Evolutionary conservation across 2,329 filamentous ascomycete genomes (phyloP), one percentile per base, ranked within the genome.

Genomic region (Alternaria atra): DNA sequence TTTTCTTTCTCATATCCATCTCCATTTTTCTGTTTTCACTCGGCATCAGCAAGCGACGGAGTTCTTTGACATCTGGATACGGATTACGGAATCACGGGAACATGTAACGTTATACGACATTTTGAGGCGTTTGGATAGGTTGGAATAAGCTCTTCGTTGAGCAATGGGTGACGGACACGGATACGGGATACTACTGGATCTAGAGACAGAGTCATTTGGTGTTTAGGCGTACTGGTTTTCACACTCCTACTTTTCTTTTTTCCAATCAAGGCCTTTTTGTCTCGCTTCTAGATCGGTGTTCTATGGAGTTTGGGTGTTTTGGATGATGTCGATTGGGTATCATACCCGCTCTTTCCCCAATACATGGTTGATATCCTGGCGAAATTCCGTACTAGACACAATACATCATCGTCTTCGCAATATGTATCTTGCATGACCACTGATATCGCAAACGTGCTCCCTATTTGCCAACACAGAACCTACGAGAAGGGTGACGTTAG

Each of bases 401-500:
- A 27, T n/a, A 50, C 8, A 35, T 15, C 8, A n/a, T 27, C 6
- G 30, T 27, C 15, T 5, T 27, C 5, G 3, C 46, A 50, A 9
- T 10, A 23, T n/a, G 6, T 12, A 6, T 6, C 3, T 12, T 15
- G 32, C 6, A 50, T 15, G 3, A 25, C 13, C 13, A 23, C 30
- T 10, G 34, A 12, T 17, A n/a, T 25, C 46, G 20, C 2, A 2
- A 50, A 15, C 6, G 0, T 1, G n/a, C 15, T 15, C 23, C 5
- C 58, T 61, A 72, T 58, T 72, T 72, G 15, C 70, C 70, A 30
- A 72, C 70, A 27, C 70, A 72, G 52, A 72, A 72, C 32, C 70
- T 72, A 56, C n/a, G 50, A 51, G 20, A 51, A 37, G 13, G 13
- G 23, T 17, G 58, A 54, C 40, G 52, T 58, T n/a, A 65, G 59